A percentile compares a stretch with the other conserved stretches of the same genome.
Conservation (phyloP, 1,284 basidiomycete species). For the Tetrapyrgos nigripes region DNA sequence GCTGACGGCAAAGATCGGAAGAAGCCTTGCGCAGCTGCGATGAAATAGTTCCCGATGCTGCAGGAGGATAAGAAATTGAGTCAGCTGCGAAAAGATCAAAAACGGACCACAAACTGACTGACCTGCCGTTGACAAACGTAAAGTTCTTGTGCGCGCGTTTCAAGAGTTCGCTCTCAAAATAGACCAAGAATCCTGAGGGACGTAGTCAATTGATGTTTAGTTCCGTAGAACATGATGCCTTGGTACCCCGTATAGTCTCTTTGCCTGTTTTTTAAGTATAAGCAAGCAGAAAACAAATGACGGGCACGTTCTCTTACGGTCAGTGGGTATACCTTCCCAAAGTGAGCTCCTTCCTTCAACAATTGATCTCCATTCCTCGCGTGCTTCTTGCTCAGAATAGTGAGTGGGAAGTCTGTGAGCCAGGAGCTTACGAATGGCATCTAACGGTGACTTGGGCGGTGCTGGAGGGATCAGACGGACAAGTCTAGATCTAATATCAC, state of each 20-base stretch:
- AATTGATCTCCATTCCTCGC: slow-evolving; percentile 91
- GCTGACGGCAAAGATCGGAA: slow-evolving; percentile 92
- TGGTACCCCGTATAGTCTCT: slow-evolving; percentile 83
- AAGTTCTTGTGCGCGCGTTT: slow-evolving; percentile 92
- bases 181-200: slow-evolving; percentile 80
- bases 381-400: slow-evolving; percentile 76
- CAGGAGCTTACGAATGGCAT: slow-evolving; percentile 78
- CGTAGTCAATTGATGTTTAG: background rate
- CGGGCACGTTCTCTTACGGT: too few species aligned
- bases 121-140: slow-evolving; percentile 88
- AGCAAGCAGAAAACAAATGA: too few species aligned
- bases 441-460: slow-evolving; percentile 61
- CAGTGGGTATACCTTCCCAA: slow-evolving; percentile 90
- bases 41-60: slow-evolving; percentile 89
- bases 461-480: slow-evolving; percentile 80
- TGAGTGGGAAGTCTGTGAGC: slow-evolving; percentile 81
- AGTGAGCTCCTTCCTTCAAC: slow-evolving; percentile 88
- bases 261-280: too few species aligned
- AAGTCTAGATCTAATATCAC: slow-evolving; percentile 84
- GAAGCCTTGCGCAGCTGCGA: slow-evolving; percentile 86
- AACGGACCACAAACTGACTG: too few species aligned
- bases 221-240: slow-evolving; percentile 9
- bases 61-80: background rate
- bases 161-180: slow-evolving; percentile 88
- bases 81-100: too few species aligned